Base-by-base conservation (phyloP, 192 early-diverging fungal species). In the Entophlyctis luteolus region DNA sequence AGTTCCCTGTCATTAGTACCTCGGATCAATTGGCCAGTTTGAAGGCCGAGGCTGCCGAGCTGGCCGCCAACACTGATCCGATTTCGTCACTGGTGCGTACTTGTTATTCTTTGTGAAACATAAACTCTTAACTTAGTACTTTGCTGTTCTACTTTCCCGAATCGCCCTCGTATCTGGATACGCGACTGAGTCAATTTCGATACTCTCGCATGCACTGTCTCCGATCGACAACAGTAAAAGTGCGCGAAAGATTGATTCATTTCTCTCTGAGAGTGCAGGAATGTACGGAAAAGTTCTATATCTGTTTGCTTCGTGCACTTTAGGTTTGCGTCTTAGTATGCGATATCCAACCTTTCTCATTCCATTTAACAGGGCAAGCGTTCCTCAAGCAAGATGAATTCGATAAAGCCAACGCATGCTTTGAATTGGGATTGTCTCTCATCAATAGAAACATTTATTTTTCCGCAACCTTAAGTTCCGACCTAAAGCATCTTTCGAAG, bases 311-410 rank as follows among this genome's bases (percentile, higher is more conserved):
- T 2, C 35, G 12, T 37, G 33, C 32, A 47, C 33, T 37, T 32
- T 66, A 35, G 63, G 63, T 66, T 32, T 14, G 48, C 16, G 33
- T 37, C 32, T 29, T 54, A 29, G n/a, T n/a, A 28, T 65, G 33
- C 1, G 29, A 8, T 29, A 31, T 29, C 45, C 31, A 5, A 12
- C 6, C 50, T 1, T 50, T 2, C 23, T 32, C 4, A 47, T 37
- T 39, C 29, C 5, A 66, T 10, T 8, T 18, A 32, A 4, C 20
- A 66, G 63, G 50, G 4, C 49, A 66, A 55, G 27, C 63, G 4
- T 66, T 25, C 27, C 36, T 66, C 23, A 4, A 37, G 5, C 8
- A 33, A 45, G 4, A 39, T 8, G 50, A 66, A 18, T 27, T 10
- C 16, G 4, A 18, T 34, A 8, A 35, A 20, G 48, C 63, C 1